Conservation (phyloP, 2,329 filamentous ascomycete species). For the Cytospora paraplurivora region DNA sequence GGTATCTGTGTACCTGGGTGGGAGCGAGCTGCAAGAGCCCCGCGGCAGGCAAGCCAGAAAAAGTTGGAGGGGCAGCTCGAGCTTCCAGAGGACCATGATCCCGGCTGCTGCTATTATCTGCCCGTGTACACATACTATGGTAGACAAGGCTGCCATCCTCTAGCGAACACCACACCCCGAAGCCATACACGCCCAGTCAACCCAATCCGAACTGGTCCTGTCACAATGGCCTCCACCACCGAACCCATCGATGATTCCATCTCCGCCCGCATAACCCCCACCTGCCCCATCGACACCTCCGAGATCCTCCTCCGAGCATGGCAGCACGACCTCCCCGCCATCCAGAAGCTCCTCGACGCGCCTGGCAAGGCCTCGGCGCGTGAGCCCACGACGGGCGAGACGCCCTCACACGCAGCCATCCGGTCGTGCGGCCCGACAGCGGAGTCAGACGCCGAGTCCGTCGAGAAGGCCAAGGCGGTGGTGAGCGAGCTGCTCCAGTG, state of each 20-base stretch:
- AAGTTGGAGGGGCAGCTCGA: slow-evolving; percentile 23
- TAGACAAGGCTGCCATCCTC: background rate
- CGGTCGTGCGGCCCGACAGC: slow-evolving; percentile 65
- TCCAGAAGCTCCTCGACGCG: slow-evolving; percentile 69
- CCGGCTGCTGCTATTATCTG: background rate
- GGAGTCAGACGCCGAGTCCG: slow-evolving; percentile 33
- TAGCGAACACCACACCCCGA: background rate
- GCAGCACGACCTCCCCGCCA: slow-evolving; percentile 62
- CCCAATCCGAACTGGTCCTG: background rate
- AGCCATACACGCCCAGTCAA: too few relatives aligned
- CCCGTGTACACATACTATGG: slow-evolving; percentile 1
- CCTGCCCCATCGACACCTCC: slow-evolving; percentile 54
- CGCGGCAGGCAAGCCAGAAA: slow-evolving; percentile 6
- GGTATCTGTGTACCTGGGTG: background rate
- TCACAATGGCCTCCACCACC: slow-evolving; percentile 29
- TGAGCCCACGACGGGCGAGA: slow-evolving; percentile 82
- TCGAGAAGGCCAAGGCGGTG: slow-evolving; percentile 66
- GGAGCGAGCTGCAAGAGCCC: too few relatives aligned
- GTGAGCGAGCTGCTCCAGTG: slow-evolving; percentile 78
- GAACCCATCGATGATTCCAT: slow-evolving; percentile 50
- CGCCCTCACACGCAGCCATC: slow-evolving; percentile 87
- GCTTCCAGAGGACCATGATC: slow-evolving; percentile 2
- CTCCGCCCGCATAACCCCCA: slow-evolving; percentile 53
- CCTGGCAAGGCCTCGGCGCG: slow-evolving; percentile 72
- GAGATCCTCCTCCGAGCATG: slow-evolving; percentile 58